Base-by-base conservation (phyloP, 2,329 filamentous ascomycete species). In the Monilinia vaccinii-corymbosi region DNA sequence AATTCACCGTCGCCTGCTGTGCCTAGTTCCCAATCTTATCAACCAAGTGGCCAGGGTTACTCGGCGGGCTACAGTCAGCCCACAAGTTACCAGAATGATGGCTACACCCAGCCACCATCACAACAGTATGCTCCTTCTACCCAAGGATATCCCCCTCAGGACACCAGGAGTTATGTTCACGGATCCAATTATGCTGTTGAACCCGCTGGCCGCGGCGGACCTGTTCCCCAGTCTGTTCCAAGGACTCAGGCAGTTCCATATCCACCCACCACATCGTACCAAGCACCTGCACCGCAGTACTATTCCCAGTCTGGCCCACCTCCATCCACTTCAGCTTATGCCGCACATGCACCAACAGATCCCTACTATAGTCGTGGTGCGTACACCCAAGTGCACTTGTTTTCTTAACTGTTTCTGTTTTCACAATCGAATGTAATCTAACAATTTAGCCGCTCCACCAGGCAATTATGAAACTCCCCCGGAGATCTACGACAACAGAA, bases 301-400 rank as follows among this genome's bases (percentile, higher is more conserved):
- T 61, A 61, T 72, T 71, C 66, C 62, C 71, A 60, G 72, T 72
- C 67, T 71, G 75, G 61, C 68, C 68, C 63, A 45, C 36, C 62
- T 38, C 65, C 69, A 55, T 68, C 68, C 62, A 69, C 74, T 40
- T 75, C 75, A 63, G 67, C 71, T 65, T 69, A 68, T 65, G 32
- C 65, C 7, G 59, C 66, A 28, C 79, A 79, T 68, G 75, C 79
- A 62, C 71, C 48, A 53, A 47, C 75, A 70, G 81, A 83, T 71
- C 74, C 80, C 49, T 78, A 79, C 65, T 82, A 80, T 66, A 53
- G 80, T 75, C 82, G 82, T 77, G 81, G 82, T 81, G 78, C 78
- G 79, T 85, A 80, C 75, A 64, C 62, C 66, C 60, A 71, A 61
- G 62, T 60, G 55, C 64, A 61, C 61, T 18, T 31, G 42, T 56